A percentile compares a stretch with the other conserved stretches of the same genome.
Evolutionary conservation across 257 asterid genomes (phyloP).

Genomic region (Ballota nigra): DNA sequence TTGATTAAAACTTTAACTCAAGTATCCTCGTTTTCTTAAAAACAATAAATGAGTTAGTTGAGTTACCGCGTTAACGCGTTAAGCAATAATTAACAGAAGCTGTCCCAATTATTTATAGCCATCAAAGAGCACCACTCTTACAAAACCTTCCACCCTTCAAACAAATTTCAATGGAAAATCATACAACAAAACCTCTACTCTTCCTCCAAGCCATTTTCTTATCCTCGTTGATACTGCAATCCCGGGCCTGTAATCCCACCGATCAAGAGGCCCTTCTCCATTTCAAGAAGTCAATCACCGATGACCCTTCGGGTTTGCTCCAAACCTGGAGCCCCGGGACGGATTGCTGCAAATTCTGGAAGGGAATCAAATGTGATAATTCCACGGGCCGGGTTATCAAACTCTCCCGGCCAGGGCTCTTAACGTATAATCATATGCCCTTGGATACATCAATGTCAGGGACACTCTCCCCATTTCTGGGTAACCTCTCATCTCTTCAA

Average conservation of each 20-base stretch:
- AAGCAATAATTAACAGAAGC: no score
- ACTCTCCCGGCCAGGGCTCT: conserved; percentile 47
- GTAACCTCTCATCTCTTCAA: conserved; percentile 49
- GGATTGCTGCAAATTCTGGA: conserved; percentile 58
- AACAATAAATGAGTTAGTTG: no score
- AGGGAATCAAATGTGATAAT: conserved; percentile 47
- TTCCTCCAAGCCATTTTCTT: conserved; percentile 23
- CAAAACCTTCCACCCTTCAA: not conserved
- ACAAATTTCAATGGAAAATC: conserved; percentile 27
- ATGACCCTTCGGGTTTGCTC: no score
- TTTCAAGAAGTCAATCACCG: conserved; percentile 47
- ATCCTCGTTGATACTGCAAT: not conserved
- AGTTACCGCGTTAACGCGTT: no score
- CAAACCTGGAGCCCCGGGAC: no score
- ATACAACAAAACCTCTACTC: conserved; percentile 13
- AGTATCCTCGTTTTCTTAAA: no score
- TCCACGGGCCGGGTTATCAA: conserved; percentile 45
- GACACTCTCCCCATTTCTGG: conserved; percentile 53
- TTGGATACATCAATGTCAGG: conserved; percentile 49
- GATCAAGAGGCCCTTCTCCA: conserved; percentile 52
- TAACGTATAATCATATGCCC: no score
- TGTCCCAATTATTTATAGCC: no score
- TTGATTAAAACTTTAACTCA: no score
- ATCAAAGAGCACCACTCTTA: no score
- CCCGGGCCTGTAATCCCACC: conserved; percentile 43